Evolutionary conservation across 495 filamentous ascomycete genomes (phyloP), one percentile per base, ranked within the genome.

Genomic region (Xylaria palmicola): DNA sequence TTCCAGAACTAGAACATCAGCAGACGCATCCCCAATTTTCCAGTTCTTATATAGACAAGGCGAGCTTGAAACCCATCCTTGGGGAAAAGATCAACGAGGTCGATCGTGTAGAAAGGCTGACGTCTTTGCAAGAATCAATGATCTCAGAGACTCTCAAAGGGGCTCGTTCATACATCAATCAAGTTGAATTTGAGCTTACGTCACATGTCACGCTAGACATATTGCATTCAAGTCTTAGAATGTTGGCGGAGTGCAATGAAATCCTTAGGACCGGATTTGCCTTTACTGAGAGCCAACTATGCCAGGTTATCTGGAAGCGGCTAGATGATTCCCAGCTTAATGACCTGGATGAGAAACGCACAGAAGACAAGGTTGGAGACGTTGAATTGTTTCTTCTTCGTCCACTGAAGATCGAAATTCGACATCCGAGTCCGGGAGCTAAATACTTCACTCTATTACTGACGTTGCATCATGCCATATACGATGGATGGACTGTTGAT

Each of bases 401-500:
- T 24, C 88, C 89, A 1, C 74, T 91, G 37, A 76, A 70, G 2
- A 72, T 88, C 9, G 80, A 86, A 47, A 68, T 91, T 1, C 53
- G 61, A n/a, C 15, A 51, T 6, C 3, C 51, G 8, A 20, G 22
- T 8, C 0, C 49, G 2, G 29, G 22, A 3, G 68, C 47, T 17
- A 62, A n/a, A 58, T 67, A 54, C 22, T 74, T 54, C 19, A 59
- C 51, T 1, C 47, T 68, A 12, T 19, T 65, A 3, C 19, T 69
- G 6, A 69, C 64, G 2, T 26, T 95, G 29, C 88, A 93, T 62
- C 91, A 95, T 73, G 84, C 88, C 0, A 68, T 93, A 0, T 94
- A 94, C 64, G 91, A 95, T 66, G 91, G 90, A 6, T 95, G 91
- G 91, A 90, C 88, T 5, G 80, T 90, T 66, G 90, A 93, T 54